Conservation (phyloP, 2,329 filamentous ascomycete genomes). For the Aspergillus sp. region DNA sequence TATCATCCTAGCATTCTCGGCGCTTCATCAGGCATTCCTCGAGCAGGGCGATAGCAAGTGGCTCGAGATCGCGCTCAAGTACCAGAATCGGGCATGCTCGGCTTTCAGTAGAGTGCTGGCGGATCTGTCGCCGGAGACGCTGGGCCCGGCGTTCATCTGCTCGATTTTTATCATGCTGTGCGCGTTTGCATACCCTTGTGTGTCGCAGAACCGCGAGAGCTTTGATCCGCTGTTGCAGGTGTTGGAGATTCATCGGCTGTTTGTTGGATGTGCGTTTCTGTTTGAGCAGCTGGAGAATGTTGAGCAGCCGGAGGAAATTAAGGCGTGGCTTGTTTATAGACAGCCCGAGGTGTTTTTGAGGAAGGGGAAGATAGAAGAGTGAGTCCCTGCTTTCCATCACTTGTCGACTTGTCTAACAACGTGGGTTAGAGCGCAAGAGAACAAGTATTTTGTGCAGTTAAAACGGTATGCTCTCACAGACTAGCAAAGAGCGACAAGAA, state of each 20-base stretch:
- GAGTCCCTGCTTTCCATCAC: neutral
- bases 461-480: constrained; percentile 12
- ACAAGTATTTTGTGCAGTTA: constrained; percentile 14
- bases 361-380: constrained; percentile 12
- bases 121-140: constrained; percentile 42
- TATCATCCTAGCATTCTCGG: constrained; percentile 44
- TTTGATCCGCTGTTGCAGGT: constrained; percentile 29
- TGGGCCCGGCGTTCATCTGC: constrained; percentile 44
- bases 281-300: constrained; percentile 25
- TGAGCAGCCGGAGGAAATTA: constrained; percentile 23
- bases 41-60: constrained; percentile 35
- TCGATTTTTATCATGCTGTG: constrained; percentile 42
- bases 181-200: constrained; percentile 31
- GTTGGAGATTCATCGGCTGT: constrained; percentile 29
- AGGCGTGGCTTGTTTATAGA: constrained; percentile 27
- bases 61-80: constrained; percentile 35
- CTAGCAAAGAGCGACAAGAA: neutral
- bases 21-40: constrained; percentile 44
- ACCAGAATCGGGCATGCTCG: constrained; percentile 38
- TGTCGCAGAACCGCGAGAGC: constrained; percentile 24
- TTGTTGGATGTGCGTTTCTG: constrained; percentile 32
- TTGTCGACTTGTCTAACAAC: neutral
- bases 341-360: constrained; percentile 12
- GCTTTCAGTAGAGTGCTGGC: constrained; percentile 35
- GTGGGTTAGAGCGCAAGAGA: neutral